A percentile compares a stretch with the other conserved stretches of the same genome.
These are phyloP conservation scores for Nidularia pulvinata DNA, from an alignment of 768 basidiomycete species.

Conservation along the genomic window DNA sequence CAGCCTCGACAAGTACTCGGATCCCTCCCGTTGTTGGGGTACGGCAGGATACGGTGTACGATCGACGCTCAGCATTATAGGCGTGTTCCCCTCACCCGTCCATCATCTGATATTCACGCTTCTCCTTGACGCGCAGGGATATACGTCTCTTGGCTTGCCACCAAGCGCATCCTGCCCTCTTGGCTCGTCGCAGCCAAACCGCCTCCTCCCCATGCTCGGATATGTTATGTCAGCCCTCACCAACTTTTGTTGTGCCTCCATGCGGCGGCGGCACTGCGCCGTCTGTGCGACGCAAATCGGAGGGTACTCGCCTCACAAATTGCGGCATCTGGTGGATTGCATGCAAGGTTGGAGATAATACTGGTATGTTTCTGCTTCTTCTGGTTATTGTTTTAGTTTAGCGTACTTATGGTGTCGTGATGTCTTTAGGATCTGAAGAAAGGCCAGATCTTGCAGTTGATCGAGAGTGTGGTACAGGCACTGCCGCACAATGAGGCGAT, in stretches of 20 bases:
- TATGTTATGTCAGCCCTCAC: constrained; percentile 74
- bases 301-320: constrained; percentile 84
- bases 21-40: constrained; percentile 61
- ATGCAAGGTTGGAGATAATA: constrained; percentile 72
- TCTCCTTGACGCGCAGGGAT: constrained; percentile 42
- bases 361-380: constrained; percentile 47
- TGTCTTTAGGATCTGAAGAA: constrained; percentile 73
- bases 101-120: not conserved
- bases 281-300: constrained; percentile 89
- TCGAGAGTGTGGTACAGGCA: constrained; percentile 93
- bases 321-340: constrained; percentile 79
- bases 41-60: constrained; percentile 70
- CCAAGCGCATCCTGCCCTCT: constrained; percentile 24
- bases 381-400: constrained; percentile 2
- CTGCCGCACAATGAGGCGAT: constrained; percentile 79
- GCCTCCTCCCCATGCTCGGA: constrained; percentile 64
- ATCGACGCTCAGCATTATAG: constrained; percentile 63
- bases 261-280: constrained; percentile 82
- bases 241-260: constrained; percentile 60
- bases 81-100: constrained; percentile 32
- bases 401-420: no score
- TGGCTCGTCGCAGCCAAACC: constrained; percentile 26
- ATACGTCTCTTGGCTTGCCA: constrained; percentile 82
- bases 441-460: constrained; percentile 88
- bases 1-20: constrained; percentile 65